A percentile compares a stretch with the other conserved stretches of the same genome.
These are phyloP conservation scores for Hemisphaericaspora xylofermentans DNA, from an alignment of 1,139 yeast species.

Conservation along the genomic window DNA sequence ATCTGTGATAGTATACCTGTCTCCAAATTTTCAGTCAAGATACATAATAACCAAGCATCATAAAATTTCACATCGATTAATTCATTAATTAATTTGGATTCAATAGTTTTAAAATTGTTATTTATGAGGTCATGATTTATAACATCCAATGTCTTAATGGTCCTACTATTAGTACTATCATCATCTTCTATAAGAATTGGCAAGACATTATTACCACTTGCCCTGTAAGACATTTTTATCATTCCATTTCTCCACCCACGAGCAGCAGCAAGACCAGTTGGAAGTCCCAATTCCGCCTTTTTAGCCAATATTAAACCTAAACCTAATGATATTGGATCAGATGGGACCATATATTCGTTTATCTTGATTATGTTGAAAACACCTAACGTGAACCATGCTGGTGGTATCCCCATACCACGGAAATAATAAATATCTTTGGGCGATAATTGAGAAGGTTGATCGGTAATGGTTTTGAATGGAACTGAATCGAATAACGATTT, in stretches of 20 bases:
- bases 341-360: constrained; percentile 26
- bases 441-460: constrained; percentile 23
- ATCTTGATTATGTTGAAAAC: constrained; percentile 36
- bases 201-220: constrained; percentile 41
- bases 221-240: constrained; percentile 35
- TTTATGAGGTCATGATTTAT: constrained; percentile 9
- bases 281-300: constrained; percentile 36
- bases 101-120: constrained; percentile 8
- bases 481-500: constrained; percentile 48
- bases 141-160: constrained; percentile 21
- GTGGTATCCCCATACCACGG: constrained; percentile 8
- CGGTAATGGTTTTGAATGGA: constrained; percentile 42
- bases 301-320: constrained; percentile 32
- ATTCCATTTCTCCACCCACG: constrained; percentile 19
- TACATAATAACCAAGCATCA: constrained; percentile 40
- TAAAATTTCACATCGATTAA: constrained; percentile 37
- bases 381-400: constrained; percentile 34
- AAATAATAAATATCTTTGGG: constrained; percentile 19
- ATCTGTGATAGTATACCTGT: constrained; percentile 13
- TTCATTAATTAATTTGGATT: constrained; percentile 24
- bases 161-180: constrained; percentile 21
- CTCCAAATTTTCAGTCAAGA: constrained; percentile 23
- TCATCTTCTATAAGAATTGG: constrained; percentile 50
- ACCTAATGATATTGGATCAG: constrained; percentile 46
- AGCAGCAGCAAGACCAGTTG: constrained; percentile 12